Evolutionary conservation across 768 basidiomycete genomes (phyloP).

Genomic region (Leucogyrophana mollusca): DNA sequence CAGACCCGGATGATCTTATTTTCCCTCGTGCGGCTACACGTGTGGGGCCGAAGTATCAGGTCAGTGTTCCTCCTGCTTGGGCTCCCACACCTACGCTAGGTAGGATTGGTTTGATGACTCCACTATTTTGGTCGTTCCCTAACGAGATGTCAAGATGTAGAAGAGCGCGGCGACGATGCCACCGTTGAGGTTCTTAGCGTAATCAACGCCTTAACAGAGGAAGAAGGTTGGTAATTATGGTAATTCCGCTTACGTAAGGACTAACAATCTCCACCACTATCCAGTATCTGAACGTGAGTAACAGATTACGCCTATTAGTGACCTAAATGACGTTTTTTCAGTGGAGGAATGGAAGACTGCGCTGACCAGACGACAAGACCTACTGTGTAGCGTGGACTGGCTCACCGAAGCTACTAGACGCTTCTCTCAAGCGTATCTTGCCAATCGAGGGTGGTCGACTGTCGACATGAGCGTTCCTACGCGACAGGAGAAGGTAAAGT

Average conservation of each 20-base stretch:
- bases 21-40: slow-evolving; percentile 92
- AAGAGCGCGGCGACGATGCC: slow-evolving; percentile 67
- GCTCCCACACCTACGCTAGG: slow-evolving; percentile 39
- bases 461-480: slow-evolving; percentile 62
- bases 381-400: slow-evolving; percentile 74
- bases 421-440: slow-evolving; percentile 65
- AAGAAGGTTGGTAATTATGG: slow-evolving; percentile 55
- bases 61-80: slow-evolving; percentile 42
- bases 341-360: slow-evolving; percentile 66
- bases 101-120: slow-evolving; percentile 10
- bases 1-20: slow-evolving; percentile 96
- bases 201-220: slow-evolving; percentile 60
- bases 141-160: slow-evolving; percentile 24
- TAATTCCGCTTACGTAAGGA: slow-evolving; percentile 11
- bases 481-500: slow-evolving; percentile 62
- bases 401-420: slow-evolving; percentile 72
- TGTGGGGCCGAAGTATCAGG: slow-evolving; percentile 87
- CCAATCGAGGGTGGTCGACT: slow-evolving; percentile 53
- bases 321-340: slow-evolving; percentile 30
- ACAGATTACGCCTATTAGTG: slow-evolving; percentile 12
- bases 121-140: neutral
- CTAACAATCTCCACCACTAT: no score
- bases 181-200: slow-evolving; percentile 73
- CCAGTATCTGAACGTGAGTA: slow-evolving; percentile 60
- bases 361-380: slow-evolving; percentile 50